A percentile compares a stretch with the other conserved stretches of the same genome.
These are phyloP conservation scores for Neoscytalidium dimidiatum DNA, from an alignment of 2,329 filamentous ascomycete species.

Conservation along the genomic window DNA sequence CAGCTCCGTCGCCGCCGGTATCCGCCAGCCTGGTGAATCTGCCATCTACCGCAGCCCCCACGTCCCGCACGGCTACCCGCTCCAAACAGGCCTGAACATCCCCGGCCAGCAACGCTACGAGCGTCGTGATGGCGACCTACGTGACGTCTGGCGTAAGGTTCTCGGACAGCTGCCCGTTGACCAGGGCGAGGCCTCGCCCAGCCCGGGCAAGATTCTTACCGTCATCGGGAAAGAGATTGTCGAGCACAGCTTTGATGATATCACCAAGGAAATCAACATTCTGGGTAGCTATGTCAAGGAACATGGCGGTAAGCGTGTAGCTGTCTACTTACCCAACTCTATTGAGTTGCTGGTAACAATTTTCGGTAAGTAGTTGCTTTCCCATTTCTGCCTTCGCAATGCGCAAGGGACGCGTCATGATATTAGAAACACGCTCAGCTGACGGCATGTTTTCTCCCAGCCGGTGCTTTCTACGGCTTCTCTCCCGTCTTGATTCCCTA, in stretches of 20 bases:
- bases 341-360: conserved; percentile 80
- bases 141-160: conserved; percentile 84
- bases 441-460: conserved; percentile 41
- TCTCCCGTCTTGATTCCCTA: conserved; percentile 85
- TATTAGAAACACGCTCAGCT: not conserved
- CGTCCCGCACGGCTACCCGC: conserved; percentile 70
- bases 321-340: conserved; percentile 90
- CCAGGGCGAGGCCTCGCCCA: conserved; percentile 61
- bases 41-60: conserved; percentile 83
- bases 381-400: not conserved
- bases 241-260: conserved; percentile 69
- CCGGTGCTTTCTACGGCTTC: conserved; percentile 85
- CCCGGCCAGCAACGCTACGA: conserved; percentile 59
- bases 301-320: conserved; percentile 70
- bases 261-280: conserved; percentile 84
- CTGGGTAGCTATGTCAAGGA: conserved; percentile 76
- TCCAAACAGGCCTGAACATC: conserved; percentile 18
- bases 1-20: conserved; percentile 75
- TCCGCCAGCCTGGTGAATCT: conserved; percentile 82
- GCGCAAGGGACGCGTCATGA: not conserved
- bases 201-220: conserved; percentile 73
- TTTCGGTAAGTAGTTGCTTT: conserved; percentile 56
- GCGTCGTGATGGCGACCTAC: conserved; percentile 83
- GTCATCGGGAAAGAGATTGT: conserved; percentile 75
- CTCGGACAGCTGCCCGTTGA: conserved; percentile 65